Evolutionary conservation across 1,284 basidiomycete genomes (phyloP).

Genomic region (Fomitiporia mediterranea): DNA sequence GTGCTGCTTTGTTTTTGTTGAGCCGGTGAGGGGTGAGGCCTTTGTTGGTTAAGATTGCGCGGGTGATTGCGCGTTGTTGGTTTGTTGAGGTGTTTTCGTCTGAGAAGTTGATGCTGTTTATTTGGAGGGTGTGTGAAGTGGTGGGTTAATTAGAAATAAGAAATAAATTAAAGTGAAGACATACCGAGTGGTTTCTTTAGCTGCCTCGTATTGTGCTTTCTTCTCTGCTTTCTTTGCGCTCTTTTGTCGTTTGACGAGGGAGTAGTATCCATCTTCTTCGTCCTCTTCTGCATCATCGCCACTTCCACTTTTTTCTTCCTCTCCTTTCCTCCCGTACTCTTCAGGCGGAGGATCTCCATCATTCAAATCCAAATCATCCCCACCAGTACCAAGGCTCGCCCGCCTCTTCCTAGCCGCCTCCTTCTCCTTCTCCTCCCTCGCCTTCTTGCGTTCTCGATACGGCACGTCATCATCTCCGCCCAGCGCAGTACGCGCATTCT

Average conservation of each 20-base stretch:
- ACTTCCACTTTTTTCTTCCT: slow-evolving; percentile 31
- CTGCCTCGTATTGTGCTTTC: slow-evolving; percentile 75
- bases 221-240: slow-evolving; percentile 74
- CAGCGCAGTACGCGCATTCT: slow-evolving; percentile 59
- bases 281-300: slow-evolving; percentile 34
- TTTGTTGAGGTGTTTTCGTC: slow-evolving; percentile 44
- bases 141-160: neutral
- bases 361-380: slow-evolving; percentile 62
- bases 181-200: slow-evolving; percentile 59
- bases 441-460: slow-evolving; percentile 63
- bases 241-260: slow-evolving; percentile 73
- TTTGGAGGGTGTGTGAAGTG: slow-evolving; percentile 3
- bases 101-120: slow-evolving; percentile 40
- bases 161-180: slow-evolving; percentile 23
- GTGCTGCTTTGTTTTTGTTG: slow-evolving; percentile 61
- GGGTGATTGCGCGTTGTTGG: slow-evolving; percentile 82
- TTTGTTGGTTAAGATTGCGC: slow-evolving; percentile 88
- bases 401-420: slow-evolving; percentile 50
- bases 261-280: slow-evolving; percentile 75
- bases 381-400: slow-evolving; percentile 46
- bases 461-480: slow-evolving; percentile 91
- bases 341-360: slow-evolving; percentile 45
- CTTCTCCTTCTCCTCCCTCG: slow-evolving; percentile 55
- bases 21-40: slow-evolving; percentile 82
- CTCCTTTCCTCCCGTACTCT: slow-evolving; percentile 37